phyloP scores from a whole-genome alignment of 345 rosid species.

The Raphanus raphanistrum region DNA sequence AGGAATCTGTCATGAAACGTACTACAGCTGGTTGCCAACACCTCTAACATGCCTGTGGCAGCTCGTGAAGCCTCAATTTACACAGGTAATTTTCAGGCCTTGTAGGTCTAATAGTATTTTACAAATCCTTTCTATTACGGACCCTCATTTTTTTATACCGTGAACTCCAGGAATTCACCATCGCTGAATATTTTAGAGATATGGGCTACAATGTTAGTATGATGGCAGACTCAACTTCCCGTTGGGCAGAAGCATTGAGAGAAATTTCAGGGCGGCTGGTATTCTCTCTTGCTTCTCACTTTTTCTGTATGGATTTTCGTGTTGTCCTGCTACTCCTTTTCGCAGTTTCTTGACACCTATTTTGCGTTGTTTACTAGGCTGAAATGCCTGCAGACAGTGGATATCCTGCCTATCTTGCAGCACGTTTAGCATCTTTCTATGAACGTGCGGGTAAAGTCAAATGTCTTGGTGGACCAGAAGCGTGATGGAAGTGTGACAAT shows the following conservation, averaged over 20 bases:
- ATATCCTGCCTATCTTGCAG: conserved; percentile 99
- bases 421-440: conserved; percentile 97
- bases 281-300: conserved; percentile 13
- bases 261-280: conserved; percentile 99
- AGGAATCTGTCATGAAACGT: conserved; percentile 99
- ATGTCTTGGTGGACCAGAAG: conserved; percentile 97
- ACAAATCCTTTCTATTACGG: background rate
- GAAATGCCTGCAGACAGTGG: conserved; percentile 99
- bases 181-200: conserved; percentile 97
- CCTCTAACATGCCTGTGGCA: conserved; percentile 99
- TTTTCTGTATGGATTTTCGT: background rate
- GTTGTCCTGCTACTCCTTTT: background rate
- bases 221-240: conserved; percentile 99
- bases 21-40: conserved; percentile 98
- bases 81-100: conserved; percentile 58
- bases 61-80: conserved; percentile 99
- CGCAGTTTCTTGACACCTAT: conserved; percentile 15
- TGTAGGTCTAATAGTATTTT: background rate
- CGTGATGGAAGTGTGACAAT: conserved; percentile 98
- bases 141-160: background rate
- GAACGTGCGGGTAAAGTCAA: conserved; percentile 99
- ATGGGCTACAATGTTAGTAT: conserved; percentile 99
- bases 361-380: conserved; percentile 58
- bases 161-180: conserved; percentile 79
- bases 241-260: conserved; percentile 99